phyloP scores from a whole-genome alignment of 345 rosid species.

The Pseudoturritis turrita region DNA sequence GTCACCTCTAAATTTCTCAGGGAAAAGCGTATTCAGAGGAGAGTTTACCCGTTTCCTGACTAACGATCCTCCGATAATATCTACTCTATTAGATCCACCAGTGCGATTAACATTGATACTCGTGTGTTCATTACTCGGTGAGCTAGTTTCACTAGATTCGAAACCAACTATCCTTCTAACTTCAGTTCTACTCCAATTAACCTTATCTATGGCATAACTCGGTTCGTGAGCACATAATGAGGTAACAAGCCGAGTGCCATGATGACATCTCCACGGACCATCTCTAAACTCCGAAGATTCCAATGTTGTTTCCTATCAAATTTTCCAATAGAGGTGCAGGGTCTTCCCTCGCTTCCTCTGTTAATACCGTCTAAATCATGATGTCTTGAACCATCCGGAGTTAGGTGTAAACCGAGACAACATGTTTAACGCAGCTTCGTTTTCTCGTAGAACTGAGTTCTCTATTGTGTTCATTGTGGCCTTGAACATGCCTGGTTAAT shows the following conservation, averaged over 20 bases:
- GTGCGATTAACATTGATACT: constrained; percentile 32
- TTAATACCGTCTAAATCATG: constrained; percentile 46
- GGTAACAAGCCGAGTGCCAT: constrained; percentile 26
- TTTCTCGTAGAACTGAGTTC: too few relatives aligned
- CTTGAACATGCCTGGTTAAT: too few relatives aligned
- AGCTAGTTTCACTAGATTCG: constrained; percentile 39
- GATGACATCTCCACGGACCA: constrained; percentile 33
- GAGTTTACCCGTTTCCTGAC: constrained; percentile 69
- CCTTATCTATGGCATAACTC: constrained; percentile 35
- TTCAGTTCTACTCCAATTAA: constrained; percentile 36
- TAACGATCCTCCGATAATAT: constrained; percentile 43
- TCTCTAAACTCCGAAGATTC: constrained; percentile 36
- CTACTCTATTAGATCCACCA: constrained; percentile 32
- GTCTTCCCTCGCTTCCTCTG: constrained; percentile 33
- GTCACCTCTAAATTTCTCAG: constrained; percentile 46
- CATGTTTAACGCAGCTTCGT: neutral
- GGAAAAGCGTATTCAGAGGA: constrained; percentile 49
- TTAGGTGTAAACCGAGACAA: too few relatives aligned
- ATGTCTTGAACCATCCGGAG: constrained; percentile 36
- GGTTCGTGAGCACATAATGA: constrained; percentile 35
- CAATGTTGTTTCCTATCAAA: too few relatives aligned
- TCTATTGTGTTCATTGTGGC: too few relatives aligned
- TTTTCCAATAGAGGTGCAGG: too few relatives aligned
- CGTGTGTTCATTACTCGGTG: constrained; percentile 24
- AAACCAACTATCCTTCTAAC: constrained; percentile 74